Percentiles rank a stretch among this genome's conserved stretches.
Evolutionary conservation across 2,329 filamentous ascomycete genomes (phyloP).

Genomic region (Venturia nashicola): DNA sequence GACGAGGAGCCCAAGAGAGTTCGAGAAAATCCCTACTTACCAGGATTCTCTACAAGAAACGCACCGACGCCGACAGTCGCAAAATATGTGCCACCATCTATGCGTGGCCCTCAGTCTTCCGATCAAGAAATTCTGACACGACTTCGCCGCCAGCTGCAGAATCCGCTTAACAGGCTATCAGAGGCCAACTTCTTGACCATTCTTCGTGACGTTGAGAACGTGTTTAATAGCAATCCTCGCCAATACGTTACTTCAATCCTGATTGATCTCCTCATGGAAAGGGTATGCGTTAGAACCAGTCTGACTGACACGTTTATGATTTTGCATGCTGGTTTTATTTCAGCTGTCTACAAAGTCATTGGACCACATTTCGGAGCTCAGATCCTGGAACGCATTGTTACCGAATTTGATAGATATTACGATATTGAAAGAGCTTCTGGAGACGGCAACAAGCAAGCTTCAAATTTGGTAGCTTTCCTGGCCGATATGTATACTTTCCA

Average conservation of each 20-base stretch:
- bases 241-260: slow-evolving; percentile 76
- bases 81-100: slow-evolving; percentile 85
- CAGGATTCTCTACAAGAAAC: slow-evolving; percentile 60
- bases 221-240: slow-evolving; percentile 77
- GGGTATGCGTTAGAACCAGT: slow-evolving; percentile 65
- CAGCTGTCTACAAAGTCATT: slow-evolving; percentile 75
- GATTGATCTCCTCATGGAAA: slow-evolving; percentile 63
- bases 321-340: slow-evolving; percentile 77
- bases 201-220: slow-evolving; percentile 63
- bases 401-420: slow-evolving; percentile 59
- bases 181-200: slow-evolving; percentile 84
- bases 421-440: slow-evolving; percentile 25
- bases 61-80: slow-evolving; percentile 30
- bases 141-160: slow-evolving; percentile 70
- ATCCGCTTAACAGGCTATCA: slow-evolving; percentile 82
- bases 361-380: slow-evolving; percentile 86
- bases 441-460: slow-evolving; percentile 44
- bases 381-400: slow-evolving; percentile 65
- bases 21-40: slow-evolving; percentile 80
- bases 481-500: slow-evolving; percentile 89
- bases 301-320: slow-evolving; percentile 85
- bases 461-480: slow-evolving; percentile 72
- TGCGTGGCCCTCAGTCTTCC: slow-evolving; percentile 51
- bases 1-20: slow-evolving; percentile 23
- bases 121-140: slow-evolving; percentile 56